Conservation (phyloP, 768 basidiomycete genomes). For the Cyclocybe cylindracea region DNA sequence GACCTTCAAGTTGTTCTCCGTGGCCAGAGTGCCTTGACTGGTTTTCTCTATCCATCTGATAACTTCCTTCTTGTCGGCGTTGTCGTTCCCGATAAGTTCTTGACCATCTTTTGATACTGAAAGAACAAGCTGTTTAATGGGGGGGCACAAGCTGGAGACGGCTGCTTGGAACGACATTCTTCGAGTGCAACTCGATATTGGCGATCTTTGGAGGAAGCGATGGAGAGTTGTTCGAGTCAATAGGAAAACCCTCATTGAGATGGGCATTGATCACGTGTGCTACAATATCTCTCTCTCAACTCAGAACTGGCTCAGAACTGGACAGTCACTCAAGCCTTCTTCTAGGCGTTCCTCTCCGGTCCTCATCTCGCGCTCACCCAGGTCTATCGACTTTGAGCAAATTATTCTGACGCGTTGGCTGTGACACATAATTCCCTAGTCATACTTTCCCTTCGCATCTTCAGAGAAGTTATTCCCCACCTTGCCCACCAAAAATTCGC, state of each 20-base stretch:
- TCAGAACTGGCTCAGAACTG: too few species aligned
- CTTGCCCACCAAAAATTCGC: slow-evolving; percentile 74
- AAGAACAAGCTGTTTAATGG: slow-evolving; percentile 60
- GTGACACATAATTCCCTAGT: slow-evolving; percentile 4
- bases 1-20: slow-evolving; percentile 54
- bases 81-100: slow-evolving; percentile 50
- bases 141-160: slow-evolving; percentile 45
- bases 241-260: slow-evolving; percentile 17
- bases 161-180: slow-evolving; percentile 57
- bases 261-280: slow-evolving; percentile 22
- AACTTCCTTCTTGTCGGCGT: slow-evolving; percentile 66
- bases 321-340: too few species aligned
- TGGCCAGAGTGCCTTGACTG: slow-evolving; percentile 46
- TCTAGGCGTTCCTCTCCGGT: too few species aligned
- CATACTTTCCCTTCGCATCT: slow-evolving; percentile 39
- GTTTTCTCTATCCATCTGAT: slow-evolving; percentile 71
- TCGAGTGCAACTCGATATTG: slow-evolving; percentile 26
- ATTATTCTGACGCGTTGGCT: slow-evolving; percentile 1
- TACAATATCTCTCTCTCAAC: too few species aligned
- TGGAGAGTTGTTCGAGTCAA: slow-evolving; percentile 36
- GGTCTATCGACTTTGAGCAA: not conserved
- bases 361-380: not conserved
- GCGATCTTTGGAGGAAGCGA: slow-evolving; percentile 39
- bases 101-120: slow-evolving; percentile 44
- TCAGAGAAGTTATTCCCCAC: slow-evolving; percentile 71